Percentiles rank a stretch among this genome's conserved stretches.
Conservation (phyloP, 305 asterid genomes). For the Solanum hybrid region DNA sequence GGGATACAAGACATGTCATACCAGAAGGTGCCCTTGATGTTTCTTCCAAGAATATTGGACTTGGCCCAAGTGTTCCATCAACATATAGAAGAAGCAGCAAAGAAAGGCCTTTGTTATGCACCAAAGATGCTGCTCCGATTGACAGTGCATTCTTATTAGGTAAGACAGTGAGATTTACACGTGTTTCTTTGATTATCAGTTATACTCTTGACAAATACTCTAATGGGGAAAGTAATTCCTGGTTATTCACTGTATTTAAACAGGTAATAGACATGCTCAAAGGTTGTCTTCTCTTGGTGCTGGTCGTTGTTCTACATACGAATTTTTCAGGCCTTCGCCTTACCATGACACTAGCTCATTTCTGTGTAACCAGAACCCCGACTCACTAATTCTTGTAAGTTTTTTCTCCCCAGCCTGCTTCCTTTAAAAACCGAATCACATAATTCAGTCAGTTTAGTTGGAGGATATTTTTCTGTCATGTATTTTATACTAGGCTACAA, state of each 20-base stretch:
- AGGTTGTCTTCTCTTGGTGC: constrained; percentile 9
- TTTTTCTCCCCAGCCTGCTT: not conserved
- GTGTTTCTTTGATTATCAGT: not conserved
- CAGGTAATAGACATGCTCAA: constrained; percentile 23
- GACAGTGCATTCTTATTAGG: constrained; percentile 13
- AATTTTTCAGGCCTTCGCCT: constrained; percentile 5
- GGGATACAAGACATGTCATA: constrained; percentile 16
- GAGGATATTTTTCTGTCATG: not conserved
- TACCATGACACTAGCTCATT: not conserved
- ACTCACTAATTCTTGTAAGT: constrained; percentile 35
- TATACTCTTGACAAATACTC: not conserved
- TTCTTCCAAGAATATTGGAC: constrained; percentile 9
- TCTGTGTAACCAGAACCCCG: not conserved
- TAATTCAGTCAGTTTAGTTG: not conserved
- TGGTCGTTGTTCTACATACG: constrained; percentile 40
- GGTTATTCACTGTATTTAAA: not conserved
- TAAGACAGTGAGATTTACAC: constrained; percentile 2
- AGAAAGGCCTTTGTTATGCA: constrained; percentile 11
- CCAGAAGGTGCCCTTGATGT: not conserved
- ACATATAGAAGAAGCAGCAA: constrained; percentile 11
- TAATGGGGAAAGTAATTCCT: not conserved
- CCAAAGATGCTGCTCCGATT: constrained; percentile 2
- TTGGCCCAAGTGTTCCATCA: constrained; percentile 19
- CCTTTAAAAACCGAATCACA: not conserved
- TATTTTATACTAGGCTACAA: not conserved